Evolutionary conservation across 305 asterid species (phyloP), one percentile per base, ranked within the genome.

Genomic region (Fraxinus xanthoxyloides): DNA sequence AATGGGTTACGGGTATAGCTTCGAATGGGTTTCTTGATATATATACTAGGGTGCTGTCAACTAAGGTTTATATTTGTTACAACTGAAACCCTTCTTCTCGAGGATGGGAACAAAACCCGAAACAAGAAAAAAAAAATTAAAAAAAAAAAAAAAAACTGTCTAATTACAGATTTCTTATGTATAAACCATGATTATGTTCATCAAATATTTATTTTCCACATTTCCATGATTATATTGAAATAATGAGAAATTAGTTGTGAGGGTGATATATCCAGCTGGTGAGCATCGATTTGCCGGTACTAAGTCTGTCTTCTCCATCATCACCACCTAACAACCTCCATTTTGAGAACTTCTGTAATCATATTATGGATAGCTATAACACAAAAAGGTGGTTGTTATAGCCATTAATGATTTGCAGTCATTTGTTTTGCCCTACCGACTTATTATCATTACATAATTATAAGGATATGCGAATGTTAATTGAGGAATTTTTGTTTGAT

Each of bases 1-100:
- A 83, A 93, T 92, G 95, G 98, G 97, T 24, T 91, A 92, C 67
- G 97, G 98, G 7, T 93, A 92, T 79, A 92, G 95, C 83, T 92
- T 90, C 86, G 88, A 92, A 76, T 92, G 92, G 92, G 90, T 89
- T 43, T 93, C 98, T 75, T 97, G 89, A 77, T 92, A 91, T 54
- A 93, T 93, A 7, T 38, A 91, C 81, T 92, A 88, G 87, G 77
- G 43, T 69, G 19, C 32, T 61, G 30, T 87, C 8, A 30, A 3
- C 7, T 5, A 10, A 74, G 75, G 80, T 77, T 63, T 77, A 24
- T 54, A 85, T 69, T 79, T 54, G 83, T 79, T 79, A 38, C 56
- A 59, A 12, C 67, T 77, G 34, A 10, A 26, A 46, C 38, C 70
- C 59, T 79, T 76, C 78, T 59, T 59, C 79, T 86, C 63, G 82